Conservation (phyloP, 1,284 basidiomycete species). For the Cutaneotrichosporon mucoides region DNA sequence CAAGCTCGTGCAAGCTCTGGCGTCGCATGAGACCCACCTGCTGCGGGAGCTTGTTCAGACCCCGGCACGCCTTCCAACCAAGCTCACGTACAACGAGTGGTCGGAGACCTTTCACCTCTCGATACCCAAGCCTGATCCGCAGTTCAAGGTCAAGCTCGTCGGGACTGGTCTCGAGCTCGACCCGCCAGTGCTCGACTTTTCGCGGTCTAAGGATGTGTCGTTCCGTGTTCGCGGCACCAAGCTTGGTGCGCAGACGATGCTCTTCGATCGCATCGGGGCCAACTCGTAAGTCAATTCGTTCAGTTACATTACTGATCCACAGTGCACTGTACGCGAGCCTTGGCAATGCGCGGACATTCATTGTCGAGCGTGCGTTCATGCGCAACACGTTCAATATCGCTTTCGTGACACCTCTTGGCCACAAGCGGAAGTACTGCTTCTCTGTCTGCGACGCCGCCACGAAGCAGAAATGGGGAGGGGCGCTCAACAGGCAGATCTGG, state of each 20-base stretch:
- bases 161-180: constrained; percentile 84
- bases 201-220: constrained; percentile 67
- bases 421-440: constrained; percentile 85
- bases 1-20: constrained; percentile 66
- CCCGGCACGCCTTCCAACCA: constrained; percentile 63
- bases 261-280: constrained; percentile 71
- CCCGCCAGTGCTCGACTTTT: constrained; percentile 72
- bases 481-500: constrained; percentile 66
- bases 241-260: constrained; percentile 73
- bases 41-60: constrained; percentile 58
- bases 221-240: constrained; percentile 79
- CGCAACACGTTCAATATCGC: constrained; percentile 85
- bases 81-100: constrained; percentile 75
- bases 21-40: constrained; percentile 42
- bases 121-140: constrained; percentile 72
- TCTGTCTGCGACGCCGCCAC: constrained; percentile 73
- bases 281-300: constrained; percentile 57
- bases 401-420: constrained; percentile 65
- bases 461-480: constrained; percentile 67
- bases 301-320: not conserved
- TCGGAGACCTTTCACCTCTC: constrained; percentile 78
- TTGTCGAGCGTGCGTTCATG: constrained; percentile 88
- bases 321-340: constrained; percentile 68
- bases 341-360: constrained; percentile 67
- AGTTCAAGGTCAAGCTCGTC: constrained; percentile 71